Base-by-base conservation (phyloP, 805 yeast genomes). In the Candida namnaoensis region DNA sequence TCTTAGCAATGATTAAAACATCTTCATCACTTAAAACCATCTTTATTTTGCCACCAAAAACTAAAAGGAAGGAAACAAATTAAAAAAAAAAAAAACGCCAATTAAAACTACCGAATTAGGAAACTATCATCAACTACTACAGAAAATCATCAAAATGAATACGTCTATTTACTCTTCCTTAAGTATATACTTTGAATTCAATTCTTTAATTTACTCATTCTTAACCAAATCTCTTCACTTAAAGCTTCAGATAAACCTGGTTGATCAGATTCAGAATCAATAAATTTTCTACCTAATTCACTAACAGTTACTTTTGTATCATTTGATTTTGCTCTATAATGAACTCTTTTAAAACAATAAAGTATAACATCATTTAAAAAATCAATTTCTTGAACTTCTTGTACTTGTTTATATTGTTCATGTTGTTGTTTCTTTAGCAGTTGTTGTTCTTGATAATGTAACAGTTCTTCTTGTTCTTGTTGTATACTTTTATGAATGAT, bases 201-300 rank as follows among this genome's bases (percentile, higher is more conserved):
- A n/a, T 26, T 26, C 8, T 26, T 45, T 34, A 54, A 38, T 14
- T 44, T 44, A 14, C 40, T 40, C 57, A 69, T 53, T 27, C 71
- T 55, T 35, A 62, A 47, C 57, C 67, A 64, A 11, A 82, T 60
- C 53, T 83, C 91, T 56, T 83, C 87, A 8, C 80, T 62, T 8
- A 84, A 66, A 0, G 86, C 87, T 43, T 75, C 80, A 38, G 78
- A 62, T 36, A 84, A 65, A 0, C 93, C 93, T 1, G 84, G 81
- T 43, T 75, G 76, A 19, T 59, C 54, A 23, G 51, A 44, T 50
- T 84, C 88, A 30, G 71, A 68, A 4, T 54, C 56, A 2, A 60
- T 54, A 34, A 83, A 59, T 10, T 58, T 59, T 6, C 60, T 51
- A 33, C 65, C 62, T 39, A 83, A 55, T 3, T 57, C 47, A 34